phyloP scores from a whole-genome alignment of 208 protist genomes.

The Trypanosoma rangeli region DNA sequence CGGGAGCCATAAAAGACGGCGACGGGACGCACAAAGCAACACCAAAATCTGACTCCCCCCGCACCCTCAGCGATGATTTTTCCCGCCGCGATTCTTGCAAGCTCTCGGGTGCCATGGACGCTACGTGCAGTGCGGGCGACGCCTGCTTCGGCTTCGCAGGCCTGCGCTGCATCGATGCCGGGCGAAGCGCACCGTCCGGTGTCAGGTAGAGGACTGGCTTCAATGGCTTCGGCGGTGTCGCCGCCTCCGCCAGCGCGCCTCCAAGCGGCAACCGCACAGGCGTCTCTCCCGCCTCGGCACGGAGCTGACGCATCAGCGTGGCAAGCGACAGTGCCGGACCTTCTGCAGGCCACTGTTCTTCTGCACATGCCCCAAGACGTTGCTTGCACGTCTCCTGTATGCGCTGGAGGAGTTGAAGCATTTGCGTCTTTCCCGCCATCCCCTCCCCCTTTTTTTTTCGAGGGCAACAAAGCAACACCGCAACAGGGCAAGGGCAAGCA shows the following conservation, averaged over 20 bases:
- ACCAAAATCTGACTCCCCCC: no score
- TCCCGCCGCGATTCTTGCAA: neutral
- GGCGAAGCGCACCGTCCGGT: conserved; percentile 13
- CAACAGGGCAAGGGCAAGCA: neutral
- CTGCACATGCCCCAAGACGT: neutral
- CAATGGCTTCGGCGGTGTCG: neutral
- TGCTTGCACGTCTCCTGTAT: conserved; percentile 5
- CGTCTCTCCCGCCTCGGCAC: neutral
- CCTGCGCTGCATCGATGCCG: neutral
- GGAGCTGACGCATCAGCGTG: neutral
- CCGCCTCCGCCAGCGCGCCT: neutral
- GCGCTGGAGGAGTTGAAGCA: conserved; percentile 8
- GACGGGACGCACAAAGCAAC: neutral
- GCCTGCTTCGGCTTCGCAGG: no score
- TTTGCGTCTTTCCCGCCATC: neutral
- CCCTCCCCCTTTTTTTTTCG: neutral
- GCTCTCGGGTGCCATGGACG: neutral
- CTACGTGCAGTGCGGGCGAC: neutral
- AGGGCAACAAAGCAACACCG: neutral
- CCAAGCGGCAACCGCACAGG: neutral
- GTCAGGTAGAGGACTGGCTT: conserved; percentile 14
- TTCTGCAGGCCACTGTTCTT: neutral
- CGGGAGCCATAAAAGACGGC: neutral
- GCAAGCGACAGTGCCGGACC: neutral
- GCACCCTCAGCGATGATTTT: neutral